Evolutionary conservation across 208 protist species (phyloP).

Genomic region (Cochliopodium minus): DNA sequence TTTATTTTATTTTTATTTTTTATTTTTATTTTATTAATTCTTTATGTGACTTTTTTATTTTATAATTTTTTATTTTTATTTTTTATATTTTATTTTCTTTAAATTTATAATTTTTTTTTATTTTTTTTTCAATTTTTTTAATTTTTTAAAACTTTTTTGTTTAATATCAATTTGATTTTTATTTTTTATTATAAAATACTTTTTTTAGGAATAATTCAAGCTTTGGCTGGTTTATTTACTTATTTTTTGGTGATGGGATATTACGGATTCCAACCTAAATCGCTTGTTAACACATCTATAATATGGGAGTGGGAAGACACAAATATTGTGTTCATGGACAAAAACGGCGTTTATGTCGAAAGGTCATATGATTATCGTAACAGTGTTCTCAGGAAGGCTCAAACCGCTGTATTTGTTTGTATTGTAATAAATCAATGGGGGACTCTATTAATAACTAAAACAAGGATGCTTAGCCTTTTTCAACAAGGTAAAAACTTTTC

Average conservation of each 20-base stretch:
- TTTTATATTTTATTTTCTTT: too few relatives aligned
- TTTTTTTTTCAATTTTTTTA: too few relatives aligned
- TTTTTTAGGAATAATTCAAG: slow-evolving; percentile 37
- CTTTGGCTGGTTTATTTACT: slow-evolving; percentile 31
- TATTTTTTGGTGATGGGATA: slow-evolving; percentile 34
- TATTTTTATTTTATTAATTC: too few relatives aligned
- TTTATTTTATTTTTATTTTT: too few relatives aligned
- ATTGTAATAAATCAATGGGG: slow-evolving; percentile 41
- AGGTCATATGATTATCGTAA: not conserved
- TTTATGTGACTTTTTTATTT: too few relatives aligned
- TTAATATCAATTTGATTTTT: too few relatives aligned
- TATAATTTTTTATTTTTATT: too few relatives aligned
- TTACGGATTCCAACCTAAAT: slow-evolving; percentile 10
- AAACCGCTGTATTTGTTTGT: slow-evolving; percentile 45
- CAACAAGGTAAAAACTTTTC: not conserved
- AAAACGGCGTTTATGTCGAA: not conserved
- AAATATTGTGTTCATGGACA: not conserved
- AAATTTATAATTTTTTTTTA: too few relatives aligned
- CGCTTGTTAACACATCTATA: not conserved
- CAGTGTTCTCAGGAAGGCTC: slow-evolving; percentile 19
- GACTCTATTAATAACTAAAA: slow-evolving; percentile 27
- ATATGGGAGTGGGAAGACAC: not conserved
- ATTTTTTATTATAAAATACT: too few relatives aligned
- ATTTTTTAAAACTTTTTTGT: too few relatives aligned
- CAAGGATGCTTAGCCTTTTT: slow-evolving; percentile 5